Percentiles rank a stretch among this genome's conserved stretches.
Conservation (phyloP, 2,329 filamentous ascomycete species). For the Colletotrichum gloeosporioides region DNA sequence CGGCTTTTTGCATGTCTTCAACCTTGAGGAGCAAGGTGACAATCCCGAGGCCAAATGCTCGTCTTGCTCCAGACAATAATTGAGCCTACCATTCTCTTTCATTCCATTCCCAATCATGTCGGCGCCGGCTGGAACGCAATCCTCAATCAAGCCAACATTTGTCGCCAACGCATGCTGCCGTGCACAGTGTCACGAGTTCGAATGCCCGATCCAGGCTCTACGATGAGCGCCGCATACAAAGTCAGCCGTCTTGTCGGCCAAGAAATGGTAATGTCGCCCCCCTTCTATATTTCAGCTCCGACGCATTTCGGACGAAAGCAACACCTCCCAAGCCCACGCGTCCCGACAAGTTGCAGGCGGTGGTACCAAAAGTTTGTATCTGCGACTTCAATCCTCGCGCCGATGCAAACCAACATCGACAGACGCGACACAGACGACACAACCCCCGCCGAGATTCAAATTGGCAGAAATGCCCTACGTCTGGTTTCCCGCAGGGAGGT, state of each 20-base stretch:
- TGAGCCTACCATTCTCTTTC: not conserved
- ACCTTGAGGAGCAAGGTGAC: not conserved
- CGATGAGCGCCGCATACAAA: not conserved
- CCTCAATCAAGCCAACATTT: not conserved
- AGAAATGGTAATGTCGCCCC: not conserved
- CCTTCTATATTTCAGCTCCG: not conserved
- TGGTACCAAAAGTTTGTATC: not conserved
- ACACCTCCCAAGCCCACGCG: not conserved
- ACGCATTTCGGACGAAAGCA: not conserved
- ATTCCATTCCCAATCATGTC: not conserved
- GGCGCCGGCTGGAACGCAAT: not conserved
- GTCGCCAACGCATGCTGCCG: not conserved
- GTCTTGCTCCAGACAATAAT: not conserved
- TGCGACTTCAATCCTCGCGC: not conserved
- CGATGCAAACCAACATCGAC: not conserved
- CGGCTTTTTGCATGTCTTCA: not conserved
- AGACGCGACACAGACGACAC: not conserved
- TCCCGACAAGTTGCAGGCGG: not conserved
- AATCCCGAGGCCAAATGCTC: not conserved
- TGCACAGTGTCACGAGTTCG: not conserved
- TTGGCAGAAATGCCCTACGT: not conserved
- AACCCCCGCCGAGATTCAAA: not conserved
- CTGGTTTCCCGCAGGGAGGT: not conserved
- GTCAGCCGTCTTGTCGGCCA: not conserved
- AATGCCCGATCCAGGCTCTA: not conserved